Conservation (phyloP, 306 rosid species). For the Fragaria vesca region DNA sequence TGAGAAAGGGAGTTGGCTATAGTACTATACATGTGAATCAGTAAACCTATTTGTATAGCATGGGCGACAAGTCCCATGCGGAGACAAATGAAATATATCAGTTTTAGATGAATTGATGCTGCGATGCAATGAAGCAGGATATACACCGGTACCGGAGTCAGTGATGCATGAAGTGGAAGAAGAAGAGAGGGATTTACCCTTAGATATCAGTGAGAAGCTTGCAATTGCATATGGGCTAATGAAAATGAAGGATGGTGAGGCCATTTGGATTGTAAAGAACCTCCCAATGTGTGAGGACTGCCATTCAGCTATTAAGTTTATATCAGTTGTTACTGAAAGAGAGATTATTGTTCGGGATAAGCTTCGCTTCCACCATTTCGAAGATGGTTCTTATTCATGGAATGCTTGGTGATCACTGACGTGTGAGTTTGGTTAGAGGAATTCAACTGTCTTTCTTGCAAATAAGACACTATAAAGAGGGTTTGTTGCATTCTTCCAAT, state of each 20-base stretch:
- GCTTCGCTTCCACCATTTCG: slow-evolving; percentile 83
- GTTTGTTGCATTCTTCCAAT: neutral
- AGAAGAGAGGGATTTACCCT: slow-evolving; percentile 85
- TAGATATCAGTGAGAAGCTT: slow-evolving; percentile 86
- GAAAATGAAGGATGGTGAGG: slow-evolving; percentile 49
- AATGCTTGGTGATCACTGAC: neutral
- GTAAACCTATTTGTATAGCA: slow-evolving; percentile 55
- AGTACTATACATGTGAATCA: slow-evolving; percentile 65
- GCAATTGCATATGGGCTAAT: slow-evolving; percentile 80
- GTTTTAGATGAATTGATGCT: slow-evolving; percentile 62
- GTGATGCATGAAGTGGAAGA: slow-evolving; percentile 89
- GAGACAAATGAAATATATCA: slow-evolving; percentile 50
- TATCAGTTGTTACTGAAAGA: slow-evolving; percentile 58
- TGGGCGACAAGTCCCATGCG: slow-evolving; percentile 72
- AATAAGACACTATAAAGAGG: neutral
- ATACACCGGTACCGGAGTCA: slow-evolving; percentile 40
- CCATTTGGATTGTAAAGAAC: slow-evolving; percentile 82
- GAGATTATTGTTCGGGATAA: slow-evolving; percentile 76
- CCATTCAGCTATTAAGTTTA: slow-evolving; percentile 74
- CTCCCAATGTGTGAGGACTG: slow-evolving; percentile 93
- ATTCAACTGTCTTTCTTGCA: neutral
- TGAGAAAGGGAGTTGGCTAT: slow-evolving; percentile 79
- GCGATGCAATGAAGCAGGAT: slow-evolving; percentile 74
- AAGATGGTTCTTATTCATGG: slow-evolving; percentile 75
- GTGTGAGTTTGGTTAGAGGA: neutral